Percentiles rank a stretch among this genome's conserved stretches.
Evolutionary conservation across 208 protist species (phyloP).

Genomic region (Leptomonas seymouri): DNA sequence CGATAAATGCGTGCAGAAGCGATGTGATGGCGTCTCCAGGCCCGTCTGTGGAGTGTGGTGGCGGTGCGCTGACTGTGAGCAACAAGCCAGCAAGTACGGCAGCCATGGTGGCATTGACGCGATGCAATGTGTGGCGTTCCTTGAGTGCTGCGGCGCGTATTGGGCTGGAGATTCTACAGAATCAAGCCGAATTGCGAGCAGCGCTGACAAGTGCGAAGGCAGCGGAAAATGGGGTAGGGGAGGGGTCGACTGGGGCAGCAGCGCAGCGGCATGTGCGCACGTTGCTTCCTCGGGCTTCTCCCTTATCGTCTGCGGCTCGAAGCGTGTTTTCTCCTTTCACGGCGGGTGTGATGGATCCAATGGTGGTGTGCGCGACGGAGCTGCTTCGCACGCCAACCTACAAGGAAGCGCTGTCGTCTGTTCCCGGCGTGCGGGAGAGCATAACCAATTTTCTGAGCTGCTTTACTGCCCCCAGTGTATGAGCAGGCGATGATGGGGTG

Average conservation of each 20-base stretch:
- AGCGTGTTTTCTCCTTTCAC: slow-evolving; percentile 42
- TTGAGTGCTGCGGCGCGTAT: slow-evolving; percentile 31
- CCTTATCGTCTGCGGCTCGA: not conserved
- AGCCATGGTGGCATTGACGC: not conserved
- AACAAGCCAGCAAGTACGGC: not conserved
- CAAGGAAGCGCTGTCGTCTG: not conserved
- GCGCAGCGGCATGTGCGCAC: not conserved
- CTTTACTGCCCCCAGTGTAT: not conserved
- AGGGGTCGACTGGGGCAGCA: too few relatives aligned
- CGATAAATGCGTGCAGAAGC: slow-evolving; percentile 1
- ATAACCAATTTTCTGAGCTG: slow-evolving; percentile 18
- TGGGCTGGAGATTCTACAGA: slow-evolving; percentile 25
- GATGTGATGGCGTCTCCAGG: slow-evolving; percentile 14
- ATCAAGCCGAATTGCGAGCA: not conserved
- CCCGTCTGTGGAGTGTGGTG: not conserved
- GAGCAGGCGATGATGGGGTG: not conserved
- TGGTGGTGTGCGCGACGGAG: slow-evolving; percentile 51
- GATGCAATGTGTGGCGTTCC: slow-evolving; percentile 30
- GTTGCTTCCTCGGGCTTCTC: not conserved
- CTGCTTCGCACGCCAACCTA: slow-evolving; percentile 36
- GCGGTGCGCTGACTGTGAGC: not conserved
- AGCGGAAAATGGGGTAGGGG: slow-evolving; percentile 9
- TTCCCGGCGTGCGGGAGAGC: slow-evolving; percentile 16
- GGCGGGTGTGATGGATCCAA: slow-evolving; percentile 69
- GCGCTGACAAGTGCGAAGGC: not conserved